A percentile compares a stretch with the other conserved stretches of the same genome.
Conservation (phyloP, 805 yeast species). For the Ogataea methylovora region DNA sequence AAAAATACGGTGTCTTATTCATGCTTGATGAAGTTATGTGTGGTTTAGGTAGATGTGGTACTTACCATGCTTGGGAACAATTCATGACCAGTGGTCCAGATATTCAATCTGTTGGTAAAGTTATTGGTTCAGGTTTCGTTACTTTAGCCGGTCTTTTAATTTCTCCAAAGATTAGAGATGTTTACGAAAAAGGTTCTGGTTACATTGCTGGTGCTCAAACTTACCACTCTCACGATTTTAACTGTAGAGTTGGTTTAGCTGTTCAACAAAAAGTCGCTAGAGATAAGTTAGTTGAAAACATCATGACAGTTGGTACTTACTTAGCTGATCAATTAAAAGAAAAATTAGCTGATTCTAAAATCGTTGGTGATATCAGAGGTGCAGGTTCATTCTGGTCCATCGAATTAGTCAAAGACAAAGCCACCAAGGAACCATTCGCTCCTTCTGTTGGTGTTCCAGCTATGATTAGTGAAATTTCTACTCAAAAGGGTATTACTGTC, state of each 20-base stretch:
- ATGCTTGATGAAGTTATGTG: slow-evolving; percentile 52
- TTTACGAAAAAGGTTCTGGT: slow-evolving; percentile 32
- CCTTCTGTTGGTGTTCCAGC: slow-evolving; percentile 19
- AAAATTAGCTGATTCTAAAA: slow-evolving; percentile 26
- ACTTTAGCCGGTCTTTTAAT: slow-evolving; percentile 40
- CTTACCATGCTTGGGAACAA: slow-evolving; percentile 40
- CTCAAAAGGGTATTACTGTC: slow-evolving; percentile 33
- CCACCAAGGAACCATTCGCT: slow-evolving; percentile 42
- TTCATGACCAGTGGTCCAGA: slow-evolving; percentile 38
- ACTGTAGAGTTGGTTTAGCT: slow-evolving; percentile 38
- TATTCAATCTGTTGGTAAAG: slow-evolving; percentile 40
- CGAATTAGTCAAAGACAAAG: slow-evolving; percentile 47
- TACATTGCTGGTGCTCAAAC: slow-evolving; percentile 40
- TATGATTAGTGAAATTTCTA: slow-evolving; percentile 27
- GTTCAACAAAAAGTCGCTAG: slow-evolving; percentile 35
- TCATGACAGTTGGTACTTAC: slow-evolving; percentile 34
- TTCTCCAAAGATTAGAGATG: slow-evolving; percentile 32
- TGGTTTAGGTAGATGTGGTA: slow-evolving; percentile 48
- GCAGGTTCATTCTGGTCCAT: slow-evolving; percentile 53
- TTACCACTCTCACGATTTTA: slow-evolving; percentile 41
- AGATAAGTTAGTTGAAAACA: slow-evolving; percentile 30
- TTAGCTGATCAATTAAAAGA: slow-evolving; percentile 31
- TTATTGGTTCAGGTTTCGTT: slow-evolving; percentile 41
- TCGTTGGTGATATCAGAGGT: slow-evolving; percentile 57
- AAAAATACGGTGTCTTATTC: slow-evolving; percentile 43